Evolutionary conservation across 495 filamentous ascomycete species (phyloP), one percentile per base, ranked within the genome.

Genomic region (Aspergillus sclerotioniger): DNA sequence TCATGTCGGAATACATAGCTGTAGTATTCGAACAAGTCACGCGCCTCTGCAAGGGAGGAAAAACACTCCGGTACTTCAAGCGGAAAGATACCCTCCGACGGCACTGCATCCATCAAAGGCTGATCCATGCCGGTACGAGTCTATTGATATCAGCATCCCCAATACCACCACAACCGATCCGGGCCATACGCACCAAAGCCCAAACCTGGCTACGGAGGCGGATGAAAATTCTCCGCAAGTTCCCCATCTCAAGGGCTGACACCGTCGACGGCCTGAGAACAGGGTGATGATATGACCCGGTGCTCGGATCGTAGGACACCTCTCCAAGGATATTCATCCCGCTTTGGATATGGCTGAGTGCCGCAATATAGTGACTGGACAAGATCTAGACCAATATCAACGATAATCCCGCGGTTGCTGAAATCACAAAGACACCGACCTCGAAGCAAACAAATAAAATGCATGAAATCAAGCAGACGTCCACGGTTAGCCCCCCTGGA

Each of bases 391-490:
- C 19, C 29, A 10, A 21, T 28, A 12, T 15, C 25, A 21, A 29
- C 5, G 10, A 49, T 20, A 2, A 16, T 8, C n/a, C 3, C 47
- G 13, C 47, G 1, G 32, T n/a, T 16, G 13, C 25, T 1, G 39
- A 39, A 59, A 19, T 59, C 44, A 35, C 16, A 6, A 37, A 46
- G 17, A 15, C 8, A 29, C 61, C 46, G 49, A 70, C 65, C 57
- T 67, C 62, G 41, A 61, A 63, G 25, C 62, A 63, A 54, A 51
- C 51, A 20, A 68, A 68, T 4, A 66, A 20, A 8, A 68, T 56
- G 31, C 83, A 86, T 0, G 81, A 74, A 25, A 83, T 73, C 28
- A 86, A 73, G 44, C 74, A 77, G 20, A 84, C 66, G 43, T 74
- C 72, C 4, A 72, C 57, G 15, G 66, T 61, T 0, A 59, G 56